Evolutionary conservation across 306 rosid species (phyloP), one percentile per base, ranked within the genome.

Genomic region (Cicer cuneatum): DNA sequence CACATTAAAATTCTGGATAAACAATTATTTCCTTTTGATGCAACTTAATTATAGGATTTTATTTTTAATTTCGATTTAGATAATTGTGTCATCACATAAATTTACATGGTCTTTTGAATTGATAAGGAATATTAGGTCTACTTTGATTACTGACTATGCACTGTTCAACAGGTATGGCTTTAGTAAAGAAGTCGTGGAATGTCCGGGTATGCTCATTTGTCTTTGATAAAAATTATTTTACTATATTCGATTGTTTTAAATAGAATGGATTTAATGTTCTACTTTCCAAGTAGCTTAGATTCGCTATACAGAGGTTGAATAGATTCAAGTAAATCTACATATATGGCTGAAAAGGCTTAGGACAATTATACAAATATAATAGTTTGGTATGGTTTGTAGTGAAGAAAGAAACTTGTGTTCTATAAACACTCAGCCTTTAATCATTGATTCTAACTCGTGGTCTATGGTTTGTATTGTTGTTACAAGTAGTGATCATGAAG

Each of bases 121-220:
- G 48, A 45, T 54, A 45, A 43, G 13, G 19, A 9, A 35, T 61
- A 43, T 47, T 8, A 47, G 42, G 42, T 81, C 18, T 75, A 77
- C 12, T 39, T 37, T 57, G 65, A 29, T 78, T n/a, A 15, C 70
- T 66, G 46, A 73, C 54, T 76, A 33, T 60, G 41, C 68, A 18
- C 8, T 75, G 15, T 38, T 75, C 48, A 48, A 73, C 93, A 92
- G 97, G 93, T 92, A 89, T 72, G 96, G 97, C 65, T 92, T 92
- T 84, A 89, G 96, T 89, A 86, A 88, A 85, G 96, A 88, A 82
- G 90, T 92, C 66, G 97, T 92, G 77, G 96, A 92, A 76, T 92
- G 91, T 74, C 97, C 97, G 4, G 97, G 97, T 92, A 89, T 71
- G 71, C 65, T 39, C 42, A 61, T 14, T 75, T 77, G 41, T 14